phyloP scores from a whole-genome alignment of 179 eudicot genomes.

The Heliamphora ciliata region DNA sequence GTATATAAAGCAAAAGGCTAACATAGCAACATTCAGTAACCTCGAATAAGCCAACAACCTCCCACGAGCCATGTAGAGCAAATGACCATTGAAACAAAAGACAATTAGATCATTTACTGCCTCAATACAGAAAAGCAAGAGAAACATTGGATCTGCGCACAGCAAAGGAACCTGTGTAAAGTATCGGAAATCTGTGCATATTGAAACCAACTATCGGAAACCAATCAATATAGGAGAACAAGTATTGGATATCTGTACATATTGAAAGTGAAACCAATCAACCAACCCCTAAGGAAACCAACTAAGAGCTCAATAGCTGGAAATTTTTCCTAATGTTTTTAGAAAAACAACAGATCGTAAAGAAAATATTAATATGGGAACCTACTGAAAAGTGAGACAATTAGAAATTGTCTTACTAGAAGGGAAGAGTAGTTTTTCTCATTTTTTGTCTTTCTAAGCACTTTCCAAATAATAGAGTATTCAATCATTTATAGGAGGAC shows the following conservation, averaged over 20 bases:
- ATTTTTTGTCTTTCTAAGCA: neutral
- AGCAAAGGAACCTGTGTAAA: neutral
- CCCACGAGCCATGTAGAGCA: neutral
- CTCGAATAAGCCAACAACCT: neutral
- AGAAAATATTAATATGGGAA: neutral
- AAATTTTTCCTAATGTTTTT: neutral
- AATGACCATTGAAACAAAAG: neutral
- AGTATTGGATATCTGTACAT: neutral
- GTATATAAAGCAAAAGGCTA: neutral
- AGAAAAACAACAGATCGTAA: neutral
- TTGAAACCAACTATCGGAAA: no score
- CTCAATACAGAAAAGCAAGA: no score
- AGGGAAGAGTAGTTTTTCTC: neutral
- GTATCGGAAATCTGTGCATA: neutral
- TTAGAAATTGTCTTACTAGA: neutral
- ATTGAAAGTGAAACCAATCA: neutral
- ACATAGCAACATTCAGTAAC: neutral
- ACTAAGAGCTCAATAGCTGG: neutral
- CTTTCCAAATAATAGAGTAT: neutral
- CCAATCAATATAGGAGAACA: neutral
- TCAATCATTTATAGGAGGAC: neutral
- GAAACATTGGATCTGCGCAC: neutral
- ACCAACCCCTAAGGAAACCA: neutral
- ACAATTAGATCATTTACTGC: neutral
- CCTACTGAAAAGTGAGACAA: neutral